phyloP scores from a whole-genome alignment of 306 rosid genomes.

The Arachis hypogaea region DNA sequence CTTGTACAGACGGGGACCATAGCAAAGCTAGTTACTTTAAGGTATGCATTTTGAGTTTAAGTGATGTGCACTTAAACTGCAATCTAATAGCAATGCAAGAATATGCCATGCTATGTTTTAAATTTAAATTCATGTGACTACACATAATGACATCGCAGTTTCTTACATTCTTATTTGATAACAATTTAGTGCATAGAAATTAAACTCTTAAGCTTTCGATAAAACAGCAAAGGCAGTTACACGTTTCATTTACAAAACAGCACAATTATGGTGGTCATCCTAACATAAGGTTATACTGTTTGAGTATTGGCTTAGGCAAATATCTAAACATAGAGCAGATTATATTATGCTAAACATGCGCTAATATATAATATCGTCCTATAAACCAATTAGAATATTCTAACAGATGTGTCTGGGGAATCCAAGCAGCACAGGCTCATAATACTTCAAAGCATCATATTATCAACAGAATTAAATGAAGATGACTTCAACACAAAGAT shows the following conservation, averaged over 20 bases:
- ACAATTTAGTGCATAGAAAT: too few relatives aligned
- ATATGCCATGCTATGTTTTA: too few relatives aligned
- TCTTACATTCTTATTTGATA: too few relatives aligned
- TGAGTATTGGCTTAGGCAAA: slow-evolving; percentile 8
- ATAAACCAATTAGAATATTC: background rate
- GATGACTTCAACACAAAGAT: slow-evolving; percentile 1
- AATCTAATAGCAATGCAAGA: too few relatives aligned
- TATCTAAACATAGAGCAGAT: background rate
- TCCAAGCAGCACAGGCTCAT: slow-evolving; percentile 25
- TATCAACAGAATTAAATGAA: background rate
- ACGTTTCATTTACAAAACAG: slow-evolving; percentile 9
- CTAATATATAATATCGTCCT: background rate
- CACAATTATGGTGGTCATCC: background rate
- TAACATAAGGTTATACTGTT: background rate
- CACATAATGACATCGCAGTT: too few relatives aligned
- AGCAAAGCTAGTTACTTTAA: too few relatives aligned
- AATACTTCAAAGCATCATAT: slow-evolving; percentile 10
- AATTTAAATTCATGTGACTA: too few relatives aligned
- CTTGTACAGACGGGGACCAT: slow-evolving; percentile 5
- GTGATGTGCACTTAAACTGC: too few relatives aligned
- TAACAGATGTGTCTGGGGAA: background rate
- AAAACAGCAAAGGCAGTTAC: slow-evolving; percentile 4
- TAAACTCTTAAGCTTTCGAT: background rate
- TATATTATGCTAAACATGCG: too few relatives aligned
- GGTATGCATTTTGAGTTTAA: too few relatives aligned